Evolutionary conservation across 192 early-diverging fungal genomes (phyloP).

Genomic region (Mortierella claussenii): DNA sequence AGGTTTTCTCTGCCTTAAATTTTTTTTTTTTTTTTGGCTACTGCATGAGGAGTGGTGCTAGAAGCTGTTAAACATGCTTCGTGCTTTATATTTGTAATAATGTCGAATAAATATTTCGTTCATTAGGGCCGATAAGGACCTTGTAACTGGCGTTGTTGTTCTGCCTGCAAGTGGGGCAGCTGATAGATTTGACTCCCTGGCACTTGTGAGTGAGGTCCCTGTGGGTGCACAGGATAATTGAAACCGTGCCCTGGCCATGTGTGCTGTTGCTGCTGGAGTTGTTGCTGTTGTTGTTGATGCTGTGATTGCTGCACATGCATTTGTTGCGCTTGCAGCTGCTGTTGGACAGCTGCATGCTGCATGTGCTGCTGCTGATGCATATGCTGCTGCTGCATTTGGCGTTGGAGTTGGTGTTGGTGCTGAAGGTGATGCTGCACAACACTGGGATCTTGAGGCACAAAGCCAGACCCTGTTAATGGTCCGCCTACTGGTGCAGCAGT

Average conservation of each 20-base stretch:
- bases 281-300: slow-evolving; percentile 13
- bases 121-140: no score
- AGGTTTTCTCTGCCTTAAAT: no score
- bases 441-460: background rate
- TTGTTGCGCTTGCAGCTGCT: slow-evolving; percentile 8
- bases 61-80: no score
- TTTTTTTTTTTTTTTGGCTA: no score
- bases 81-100: no score
- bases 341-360: slow-evolving; percentile 4
- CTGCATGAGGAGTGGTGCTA: no score
- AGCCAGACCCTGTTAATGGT: background rate
- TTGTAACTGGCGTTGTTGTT: no score
- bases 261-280: slow-evolving; percentile 15
- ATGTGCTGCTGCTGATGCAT: slow-evolving; percentile 11
- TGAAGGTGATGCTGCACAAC: slow-evolving; percentile 9
- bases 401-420: slow-evolving; percentile 13
- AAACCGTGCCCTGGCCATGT: background rate
- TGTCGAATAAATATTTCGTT: no score
- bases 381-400: slow-evolving; percentile 1
- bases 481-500: background rate
- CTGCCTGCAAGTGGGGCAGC: no score
- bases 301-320: slow-evolving; percentile 14
- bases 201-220: no score
- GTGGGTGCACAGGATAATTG: background rate
- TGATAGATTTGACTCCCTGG: no score